phyloP scores from a whole-genome alignment of 495 filamentous ascomycete species.

The Neurospora sp. region DNA sequence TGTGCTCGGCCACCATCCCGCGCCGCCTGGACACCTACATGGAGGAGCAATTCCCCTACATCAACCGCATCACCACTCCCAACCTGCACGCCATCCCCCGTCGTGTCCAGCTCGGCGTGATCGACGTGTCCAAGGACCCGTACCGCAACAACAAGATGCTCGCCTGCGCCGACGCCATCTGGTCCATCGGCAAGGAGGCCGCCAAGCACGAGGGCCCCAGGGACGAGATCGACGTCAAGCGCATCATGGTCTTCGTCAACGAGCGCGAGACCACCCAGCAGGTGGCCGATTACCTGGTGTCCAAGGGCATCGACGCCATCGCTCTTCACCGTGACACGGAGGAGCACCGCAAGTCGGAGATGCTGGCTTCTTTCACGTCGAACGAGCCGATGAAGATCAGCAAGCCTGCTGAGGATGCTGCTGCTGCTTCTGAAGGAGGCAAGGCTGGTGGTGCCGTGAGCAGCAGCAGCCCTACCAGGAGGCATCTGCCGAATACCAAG shows the following conservation, averaged over 20 bases:
- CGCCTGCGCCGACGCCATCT: conserved; percentile 89
- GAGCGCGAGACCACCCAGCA: conserved; percentile 81
- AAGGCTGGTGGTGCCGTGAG: conserved; percentile 7
- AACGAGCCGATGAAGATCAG: conserved; percentile 31
- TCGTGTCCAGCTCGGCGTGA: conserved; percentile 84
- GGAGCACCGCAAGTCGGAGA: conserved; percentile 59
- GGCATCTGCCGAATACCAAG: conserved; percentile 54
- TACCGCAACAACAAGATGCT: conserved; percentile 84
- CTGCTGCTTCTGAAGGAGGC: conserved; percentile 3
- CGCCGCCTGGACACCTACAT: conserved; percentile 74
- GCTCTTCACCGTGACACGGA: conserved; percentile 73
- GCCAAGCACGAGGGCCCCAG: conserved; percentile 37
- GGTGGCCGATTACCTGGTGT: conserved; percentile 65
- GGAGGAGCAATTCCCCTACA: conserved; percentile 68
- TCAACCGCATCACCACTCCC: conserved; percentile 77
- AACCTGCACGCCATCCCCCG: conserved; percentile 93
- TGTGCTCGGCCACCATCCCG: conserved; percentile 96
- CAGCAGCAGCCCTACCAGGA: not conserved
- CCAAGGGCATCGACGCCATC: conserved; percentile 79
- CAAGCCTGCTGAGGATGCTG: conserved; percentile 6
- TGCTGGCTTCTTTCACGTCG: conserved; percentile 66
- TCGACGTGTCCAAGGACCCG: conserved; percentile 79
- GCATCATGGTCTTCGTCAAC: conserved; percentile 94
- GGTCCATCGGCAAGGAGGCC: conserved; percentile 77
- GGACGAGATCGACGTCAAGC: conserved; percentile 53